These are phyloP conservation scores for Candida glaebosa DNA, from an alignment of 805 yeast genomes.

Conservation along the genomic window DNA sequence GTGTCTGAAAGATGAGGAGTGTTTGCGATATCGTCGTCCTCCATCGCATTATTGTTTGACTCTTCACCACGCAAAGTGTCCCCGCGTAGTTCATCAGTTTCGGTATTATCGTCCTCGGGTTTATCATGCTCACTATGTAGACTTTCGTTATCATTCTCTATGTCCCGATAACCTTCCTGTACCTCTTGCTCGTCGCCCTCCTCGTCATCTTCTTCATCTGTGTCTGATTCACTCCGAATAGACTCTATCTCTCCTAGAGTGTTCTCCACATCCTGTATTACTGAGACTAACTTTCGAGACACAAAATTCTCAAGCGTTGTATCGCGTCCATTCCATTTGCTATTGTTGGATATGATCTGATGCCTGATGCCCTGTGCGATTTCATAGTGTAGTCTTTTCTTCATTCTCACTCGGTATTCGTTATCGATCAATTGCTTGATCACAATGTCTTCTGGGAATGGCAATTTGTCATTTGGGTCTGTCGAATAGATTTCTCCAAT, in stretches of 20 bases:
- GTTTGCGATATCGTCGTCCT: neutral
- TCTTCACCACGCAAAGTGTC: neutral
- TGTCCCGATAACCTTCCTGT: conserved; percentile 11
- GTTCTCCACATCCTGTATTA: conserved; percentile 25
- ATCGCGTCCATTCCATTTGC: conserved; percentile 35
- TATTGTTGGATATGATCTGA: conserved; percentile 26
- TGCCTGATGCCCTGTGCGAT: conserved; percentile 28
- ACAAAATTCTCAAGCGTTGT: conserved; percentile 27
- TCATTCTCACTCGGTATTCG: conserved; percentile 30
- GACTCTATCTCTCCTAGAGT: conserved; percentile 26
- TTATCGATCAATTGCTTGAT: conserved; percentile 29
- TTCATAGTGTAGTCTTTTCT: conserved; percentile 33
- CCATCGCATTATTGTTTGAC: neutral
- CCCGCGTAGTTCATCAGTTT: conserved; percentile 6
- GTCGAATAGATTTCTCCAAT: conserved; percentile 27
- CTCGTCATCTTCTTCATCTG: conserved; percentile 21
- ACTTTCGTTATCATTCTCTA: conserved; percentile 7
- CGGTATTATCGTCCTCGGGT: conserved; percentile 8
- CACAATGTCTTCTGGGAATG: conserved; percentile 24
- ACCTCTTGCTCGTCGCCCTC: conserved; percentile 16
- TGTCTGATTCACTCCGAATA: conserved; percentile 18
- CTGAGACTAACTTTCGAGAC: conserved; percentile 19
- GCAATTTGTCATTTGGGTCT: conserved; percentile 19
- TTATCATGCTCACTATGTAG: conserved; percentile 7
- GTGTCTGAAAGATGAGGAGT: neutral